phyloP scores from a whole-genome alignment of 371 early-diverging fungal species.

The Haplosporangium sp. region DNA sequence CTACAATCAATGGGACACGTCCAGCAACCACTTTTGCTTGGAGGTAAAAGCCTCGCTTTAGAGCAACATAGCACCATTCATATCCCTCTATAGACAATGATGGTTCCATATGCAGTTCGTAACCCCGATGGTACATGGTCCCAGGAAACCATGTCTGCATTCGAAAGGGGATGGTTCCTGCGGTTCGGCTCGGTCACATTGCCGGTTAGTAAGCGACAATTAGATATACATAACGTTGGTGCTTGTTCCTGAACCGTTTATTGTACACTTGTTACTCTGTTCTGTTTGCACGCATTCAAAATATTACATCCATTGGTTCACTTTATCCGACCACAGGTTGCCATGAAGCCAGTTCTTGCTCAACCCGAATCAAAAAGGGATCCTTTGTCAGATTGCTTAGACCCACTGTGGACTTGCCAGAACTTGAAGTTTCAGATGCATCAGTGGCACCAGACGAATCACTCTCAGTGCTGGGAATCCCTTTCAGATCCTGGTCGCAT shows the following conservation, averaged over 20 bases:
- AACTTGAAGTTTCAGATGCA: not conserved
- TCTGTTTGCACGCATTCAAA: not conserved
- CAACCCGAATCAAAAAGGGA: conserved; percentile 42
- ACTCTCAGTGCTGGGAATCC: conserved; percentile 28
- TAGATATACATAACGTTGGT: not conserved
- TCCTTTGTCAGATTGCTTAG: conserved; percentile 34
- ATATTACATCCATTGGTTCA: not conserved
- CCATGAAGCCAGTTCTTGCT: conserved; percentile 47
- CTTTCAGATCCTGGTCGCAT: conserved; percentile 9
- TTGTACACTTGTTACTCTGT: too few species aligned
- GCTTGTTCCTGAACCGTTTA: too few species aligned
- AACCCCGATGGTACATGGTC: too few species aligned
- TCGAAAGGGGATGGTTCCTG: not conserved
- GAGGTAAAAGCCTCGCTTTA: not conserved
- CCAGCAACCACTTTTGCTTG: conserved; percentile 2
- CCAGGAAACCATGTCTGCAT: not conserved
- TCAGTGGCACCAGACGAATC: conserved; percentile 1
- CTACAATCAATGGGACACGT: conserved; percentile 1
- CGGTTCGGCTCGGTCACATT: conserved; percentile 7
- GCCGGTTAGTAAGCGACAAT: conserved; percentile 10
- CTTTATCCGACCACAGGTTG: conserved; percentile 27
- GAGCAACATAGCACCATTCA: too few species aligned
- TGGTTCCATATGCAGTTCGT: too few species aligned
- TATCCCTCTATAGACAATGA: too few species aligned
- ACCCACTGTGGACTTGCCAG: conserved; percentile 12